A percentile compares a stretch with the other conserved stretches of the same genome.
Conservation (phyloP, 805 yeast genomes). For the Starmerella potacharoeniae region DNA sequence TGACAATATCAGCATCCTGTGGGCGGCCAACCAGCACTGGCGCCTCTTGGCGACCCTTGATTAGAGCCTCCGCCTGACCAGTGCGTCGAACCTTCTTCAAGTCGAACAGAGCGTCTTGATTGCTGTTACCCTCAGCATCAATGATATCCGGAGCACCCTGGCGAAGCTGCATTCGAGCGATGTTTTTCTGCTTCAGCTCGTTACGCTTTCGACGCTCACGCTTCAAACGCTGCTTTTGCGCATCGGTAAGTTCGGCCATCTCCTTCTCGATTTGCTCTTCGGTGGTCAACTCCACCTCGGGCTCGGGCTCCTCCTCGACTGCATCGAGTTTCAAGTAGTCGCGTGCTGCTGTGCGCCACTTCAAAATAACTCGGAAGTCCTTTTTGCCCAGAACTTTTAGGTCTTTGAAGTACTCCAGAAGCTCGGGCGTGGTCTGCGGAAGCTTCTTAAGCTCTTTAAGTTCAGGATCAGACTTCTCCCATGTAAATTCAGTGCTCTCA, state of each 20-base stretch:
- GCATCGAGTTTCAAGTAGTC: slow-evolving; percentile 58
- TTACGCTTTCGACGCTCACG: slow-evolving; percentile 76
- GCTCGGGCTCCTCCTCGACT: slow-evolving; percentile 40
- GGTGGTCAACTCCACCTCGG: slow-evolving; percentile 45
- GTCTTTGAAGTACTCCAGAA: slow-evolving; percentile 77
- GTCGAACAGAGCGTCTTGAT: slow-evolving; percentile 70
- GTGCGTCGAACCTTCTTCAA: slow-evolving; percentile 78
- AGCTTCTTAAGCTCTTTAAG: slow-evolving; percentile 61
- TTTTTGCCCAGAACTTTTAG: slow-evolving; percentile 87
- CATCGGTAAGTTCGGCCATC: slow-evolving; percentile 58
- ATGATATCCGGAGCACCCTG: slow-evolving; percentile 88
- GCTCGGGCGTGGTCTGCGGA: slow-evolving; percentile 67
- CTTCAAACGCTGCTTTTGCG: slow-evolving; percentile 54
- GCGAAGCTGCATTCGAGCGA: slow-evolving; percentile 86
- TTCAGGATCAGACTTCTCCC: slow-evolving; percentile 54
- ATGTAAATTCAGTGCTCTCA: slow-evolving; percentile 48
- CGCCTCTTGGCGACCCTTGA: slow-evolving; percentile 55
- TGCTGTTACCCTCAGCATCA: slow-evolving; percentile 81
- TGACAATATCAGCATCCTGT: slow-evolving; percentile 18
- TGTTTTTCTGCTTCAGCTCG: slow-evolving; percentile 76
- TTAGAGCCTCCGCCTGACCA: slow-evolving; percentile 62
- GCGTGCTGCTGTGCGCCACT: slow-evolving; percentile 83
- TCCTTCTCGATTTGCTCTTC: slow-evolving; percentile 87
- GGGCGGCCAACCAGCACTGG: slow-evolving; percentile 17
- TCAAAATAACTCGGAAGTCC: slow-evolving; percentile 74